phyloP scores from a whole-genome alignment of 768 basidiomycete genomes.

The Termitomyces heimii region DNA sequence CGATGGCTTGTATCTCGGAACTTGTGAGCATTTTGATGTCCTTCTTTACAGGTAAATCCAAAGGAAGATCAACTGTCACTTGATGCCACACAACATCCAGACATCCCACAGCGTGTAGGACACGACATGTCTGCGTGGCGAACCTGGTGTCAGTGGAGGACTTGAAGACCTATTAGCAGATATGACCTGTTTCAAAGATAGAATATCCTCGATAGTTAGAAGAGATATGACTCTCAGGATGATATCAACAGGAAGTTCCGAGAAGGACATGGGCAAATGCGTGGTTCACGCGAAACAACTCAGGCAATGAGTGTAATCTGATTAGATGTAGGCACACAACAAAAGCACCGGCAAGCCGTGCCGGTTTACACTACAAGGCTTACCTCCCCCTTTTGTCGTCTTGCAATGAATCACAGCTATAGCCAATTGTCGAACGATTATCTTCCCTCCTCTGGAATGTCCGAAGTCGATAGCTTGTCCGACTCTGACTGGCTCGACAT shows the following conservation, averaged over 20 bases:
- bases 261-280: constrained; percentile 18
- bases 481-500: constrained; percentile 87
- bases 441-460: constrained; percentile 37
- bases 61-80: constrained; percentile 38
- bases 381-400: constrained; percentile 19
- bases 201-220: constrained; percentile 33
- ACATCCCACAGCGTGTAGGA: constrained; percentile 43
- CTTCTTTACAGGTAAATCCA: constrained; percentile 33
- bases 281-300: background rate
- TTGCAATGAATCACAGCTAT: constrained; percentile 24
- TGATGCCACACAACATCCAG: constrained; percentile 54
- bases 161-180: background rate
- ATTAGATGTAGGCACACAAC: constrained; percentile 4
- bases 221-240: constrained; percentile 28
- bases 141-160: background rate
- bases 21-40: constrained; percentile 29
- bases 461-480: constrained; percentile 62
- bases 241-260: constrained; percentile 38
- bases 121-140: constrained; percentile 55
- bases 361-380: constrained; percentile 19
- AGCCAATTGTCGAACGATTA: constrained; percentile 25
- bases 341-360: constrained; percentile 5
- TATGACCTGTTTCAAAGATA: constrained; percentile 43
- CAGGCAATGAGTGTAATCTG: constrained; percentile 8
- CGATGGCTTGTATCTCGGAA: constrained; percentile 32